Conservation (phyloP, 2,329 filamentous ascomycete species). For the Talaromyces atroroseus region DNA sequence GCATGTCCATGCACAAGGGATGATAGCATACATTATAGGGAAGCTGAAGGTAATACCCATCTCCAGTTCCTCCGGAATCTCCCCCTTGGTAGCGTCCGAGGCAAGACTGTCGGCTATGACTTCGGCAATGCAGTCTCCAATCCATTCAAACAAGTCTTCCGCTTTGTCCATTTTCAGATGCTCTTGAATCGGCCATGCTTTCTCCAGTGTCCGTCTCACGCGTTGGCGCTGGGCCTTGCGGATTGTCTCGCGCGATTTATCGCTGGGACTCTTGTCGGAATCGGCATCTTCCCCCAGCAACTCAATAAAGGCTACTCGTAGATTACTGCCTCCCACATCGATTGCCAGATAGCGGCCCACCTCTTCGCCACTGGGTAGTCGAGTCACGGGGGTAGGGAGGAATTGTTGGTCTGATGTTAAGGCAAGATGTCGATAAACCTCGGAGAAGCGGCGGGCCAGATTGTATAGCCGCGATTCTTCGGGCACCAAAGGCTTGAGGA, state of each 20-base stretch:
- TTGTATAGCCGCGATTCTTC: conserved; percentile 41
- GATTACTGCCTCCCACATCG: conserved; percentile 53
- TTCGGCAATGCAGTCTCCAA: conserved; percentile 68
- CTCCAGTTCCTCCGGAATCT: conserved; percentile 40
- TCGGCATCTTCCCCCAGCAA: conserved; percentile 42
- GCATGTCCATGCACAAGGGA: not conserved
- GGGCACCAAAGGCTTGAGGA: conserved; percentile 36
- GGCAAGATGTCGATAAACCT: conserved; percentile 40
- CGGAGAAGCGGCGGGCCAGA: conserved; percentile 42
- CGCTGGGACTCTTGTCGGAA: conserved; percentile 25
- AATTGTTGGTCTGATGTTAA: conserved; percentile 43
- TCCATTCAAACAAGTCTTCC: conserved; percentile 73
- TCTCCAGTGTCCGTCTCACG: conserved; percentile 44
- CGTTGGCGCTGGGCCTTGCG: conserved; percentile 44
- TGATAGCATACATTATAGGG: conserved; percentile 41
- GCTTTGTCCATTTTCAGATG: conserved; percentile 61
- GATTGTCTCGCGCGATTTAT: conserved; percentile 39
- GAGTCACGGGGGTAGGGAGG: conserved; percentile 43
- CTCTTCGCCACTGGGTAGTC: conserved; percentile 47
- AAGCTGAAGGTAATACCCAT: conserved; percentile 49
- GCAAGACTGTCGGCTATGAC: conserved; percentile 56
- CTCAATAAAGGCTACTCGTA: conserved; percentile 54
- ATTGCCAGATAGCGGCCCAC: conserved; percentile 52
- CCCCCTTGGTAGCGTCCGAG: conserved; percentile 33
- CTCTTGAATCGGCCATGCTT: conserved; percentile 50